Evolutionary conservation across 805 yeast species (phyloP), one percentile per base, ranked within the genome.

Genomic region (Kluyveromyces aestuarii): DNA sequence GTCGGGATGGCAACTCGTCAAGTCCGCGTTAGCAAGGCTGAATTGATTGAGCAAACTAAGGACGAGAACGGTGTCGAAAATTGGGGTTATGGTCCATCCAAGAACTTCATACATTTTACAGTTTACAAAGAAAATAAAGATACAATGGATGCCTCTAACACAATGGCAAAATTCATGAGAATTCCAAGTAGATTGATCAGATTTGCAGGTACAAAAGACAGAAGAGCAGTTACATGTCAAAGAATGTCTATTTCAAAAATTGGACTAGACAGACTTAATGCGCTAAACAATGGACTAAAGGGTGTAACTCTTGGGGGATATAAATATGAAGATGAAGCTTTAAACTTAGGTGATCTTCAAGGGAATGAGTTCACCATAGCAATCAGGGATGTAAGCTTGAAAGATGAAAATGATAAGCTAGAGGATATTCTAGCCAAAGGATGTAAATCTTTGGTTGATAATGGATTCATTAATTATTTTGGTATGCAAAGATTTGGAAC

Each of bases 401-500:
- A 52, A 6, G 53, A 63, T 14, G 67, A 64, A 45, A 52, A 56
- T 2, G 57, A 60, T 5, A 53, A 70, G 2, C 61, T 80, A 19
- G 77, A 77, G 39, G 69, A 72, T 13, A 69, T 73, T 3, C 70
- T 88, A 16, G 62, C 65, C 13, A 62, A 70, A 9, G 75, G 88
- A 25, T 72, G 90, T 54, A 61, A 71, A 6, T 75, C 87, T 0
- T 70, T 91, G 46, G 70, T 72, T 45, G 72, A 71, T 1, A 72
- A 75, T 27, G 99, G 99, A 0, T 93, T 87, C 60, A 84, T 93
- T 54, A 93, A 93, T 66, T 93, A 93, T 62, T 93, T 77, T 64
- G 99, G 99, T n/a, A 84, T 93, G 90, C 99, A 93, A 71, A 74
- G 99, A 61, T 93, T 93, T 64, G 99, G 99, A 27, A 90, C 99